Percentiles rank a stretch among this genome's conserved stretches.
Evolutionary conservation across 768 basidiomycete genomes (phyloP).

Genomic region (Gelatoporia subvermispora): DNA sequence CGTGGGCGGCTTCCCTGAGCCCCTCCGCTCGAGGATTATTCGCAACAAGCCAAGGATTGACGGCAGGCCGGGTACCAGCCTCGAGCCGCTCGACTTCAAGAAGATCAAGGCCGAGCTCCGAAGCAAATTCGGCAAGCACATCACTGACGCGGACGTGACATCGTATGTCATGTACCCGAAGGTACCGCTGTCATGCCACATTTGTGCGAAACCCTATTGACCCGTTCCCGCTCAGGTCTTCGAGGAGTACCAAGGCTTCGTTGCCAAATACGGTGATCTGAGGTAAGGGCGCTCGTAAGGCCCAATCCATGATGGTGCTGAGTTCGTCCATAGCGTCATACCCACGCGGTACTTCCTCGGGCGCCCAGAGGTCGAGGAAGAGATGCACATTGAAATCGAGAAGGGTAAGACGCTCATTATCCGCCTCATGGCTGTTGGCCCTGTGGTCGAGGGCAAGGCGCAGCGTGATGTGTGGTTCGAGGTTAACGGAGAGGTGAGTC

Average conservation of each 20-base stretch:
- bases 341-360: conserved; percentile 97
- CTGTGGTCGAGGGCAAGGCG: conserved; percentile 86
- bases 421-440: conserved; percentile 91
- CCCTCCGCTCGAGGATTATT: conserved; percentile 86
- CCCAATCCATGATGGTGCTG: neutral
- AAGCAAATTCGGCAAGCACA: conserved; percentile 92
- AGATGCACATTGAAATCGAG: conserved; percentile 95
- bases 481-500: conserved; percentile 85
- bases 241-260: conserved; percentile 93
- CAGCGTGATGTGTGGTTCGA: conserved; percentile 98
- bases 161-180: conserved; percentile 99
- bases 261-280: conserved; percentile 92
- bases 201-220: neutral
- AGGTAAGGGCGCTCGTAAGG: conserved; percentile 45
- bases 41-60: conserved; percentile 93
- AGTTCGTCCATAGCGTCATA: conserved; percentile 55
- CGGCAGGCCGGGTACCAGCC: conserved; percentile 83
- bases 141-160: conserved; percentile 88
- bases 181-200: conserved; percentile 35
- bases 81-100: conserved; percentile 90
- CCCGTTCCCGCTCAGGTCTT: conserved; percentile 58
- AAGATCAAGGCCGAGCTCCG: conserved; percentile 91
- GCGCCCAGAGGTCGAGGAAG: conserved; percentile 87
- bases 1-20: conserved; percentile 98
- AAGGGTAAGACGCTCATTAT: conserved; percentile 96